A percentile compares a stretch with the other conserved stretches of the same genome.
Conservation (phyloP, 2,329 filamentous ascomycete species). For the Pestalotiopsis sp. region DNA sequence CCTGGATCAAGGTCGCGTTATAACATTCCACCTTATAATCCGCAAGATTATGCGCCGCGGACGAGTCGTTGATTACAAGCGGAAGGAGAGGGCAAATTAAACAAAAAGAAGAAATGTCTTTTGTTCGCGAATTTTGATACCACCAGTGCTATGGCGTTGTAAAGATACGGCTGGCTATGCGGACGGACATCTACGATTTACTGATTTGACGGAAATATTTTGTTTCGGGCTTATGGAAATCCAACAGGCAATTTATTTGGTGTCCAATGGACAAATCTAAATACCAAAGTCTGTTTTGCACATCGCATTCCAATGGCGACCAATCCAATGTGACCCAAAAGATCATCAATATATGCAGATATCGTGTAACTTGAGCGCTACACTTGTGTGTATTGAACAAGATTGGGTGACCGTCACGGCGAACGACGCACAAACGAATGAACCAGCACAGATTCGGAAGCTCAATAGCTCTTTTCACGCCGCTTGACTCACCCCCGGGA, state of each 20-base stretch:
- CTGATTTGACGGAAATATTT: not conserved
- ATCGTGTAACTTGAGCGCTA: not conserved
- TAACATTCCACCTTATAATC: constrained; percentile 20
- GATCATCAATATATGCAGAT: not conserved
- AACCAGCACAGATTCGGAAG: not conserved
- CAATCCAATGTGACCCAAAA: not conserved
- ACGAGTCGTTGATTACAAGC: constrained; percentile 7
- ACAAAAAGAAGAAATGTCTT: not conserved
- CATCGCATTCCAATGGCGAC: not conserved
- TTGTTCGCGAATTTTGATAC: not conserved
- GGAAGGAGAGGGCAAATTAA: not conserved
- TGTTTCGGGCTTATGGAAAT: not conserved
- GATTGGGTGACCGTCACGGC: not conserved
- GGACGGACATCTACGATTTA: not conserved
- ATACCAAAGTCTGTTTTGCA: not conserved
- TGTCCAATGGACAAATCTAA: not conserved
- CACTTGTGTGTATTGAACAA: not conserved
- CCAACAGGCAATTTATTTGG: not conserved
- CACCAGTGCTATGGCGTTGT: not conserved
- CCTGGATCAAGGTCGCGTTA: constrained; percentile 26
- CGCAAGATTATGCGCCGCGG: constrained; percentile 14
- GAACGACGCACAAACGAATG: not conserved
- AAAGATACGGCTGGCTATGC: not conserved
- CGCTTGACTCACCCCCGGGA: not conserved
- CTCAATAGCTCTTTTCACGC: not conserved